phyloP scores from a whole-genome alignment of 371 early-diverging fungal genomes.

The Lichtheimia ramosa region DNA sequence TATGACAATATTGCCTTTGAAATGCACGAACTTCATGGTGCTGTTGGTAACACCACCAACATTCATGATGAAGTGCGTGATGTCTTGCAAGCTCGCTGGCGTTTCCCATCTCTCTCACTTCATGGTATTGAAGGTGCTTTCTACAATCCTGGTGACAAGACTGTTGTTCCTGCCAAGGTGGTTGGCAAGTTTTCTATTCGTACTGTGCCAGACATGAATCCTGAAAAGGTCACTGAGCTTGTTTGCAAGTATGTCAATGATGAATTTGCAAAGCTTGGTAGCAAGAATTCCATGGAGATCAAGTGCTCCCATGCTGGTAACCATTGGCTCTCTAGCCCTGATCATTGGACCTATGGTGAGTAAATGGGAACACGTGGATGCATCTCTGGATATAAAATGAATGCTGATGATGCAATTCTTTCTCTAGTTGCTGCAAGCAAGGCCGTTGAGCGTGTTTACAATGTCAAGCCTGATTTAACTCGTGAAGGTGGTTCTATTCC shows the following conservation, averaged over 20 bases:
- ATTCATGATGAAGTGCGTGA: constrained; percentile 75
- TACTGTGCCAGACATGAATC: constrained; percentile 90
- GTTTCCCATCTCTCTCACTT: constrained; percentile 92
- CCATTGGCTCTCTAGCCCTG: constrained; percentile 90
- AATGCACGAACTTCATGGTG: constrained; percentile 76
- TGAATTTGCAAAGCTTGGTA: constrained; percentile 86
- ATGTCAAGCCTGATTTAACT: constrained; percentile 91
- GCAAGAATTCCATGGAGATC: constrained; percentile 81
- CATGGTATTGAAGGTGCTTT: constrained; percentile 98
- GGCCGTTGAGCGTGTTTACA: constrained; percentile 89
- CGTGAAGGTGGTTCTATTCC: constrained; percentile 98
- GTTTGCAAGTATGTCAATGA: constrained; percentile 73
- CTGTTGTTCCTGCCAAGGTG: constrained; percentile 95
- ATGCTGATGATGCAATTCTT: not conserved
- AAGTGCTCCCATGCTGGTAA: constrained; percentile 85
- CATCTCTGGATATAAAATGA: not conserved
- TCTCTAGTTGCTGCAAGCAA: constrained; percentile 21
- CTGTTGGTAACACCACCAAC: constrained; percentile 78
- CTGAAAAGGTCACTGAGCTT: constrained; percentile 72
- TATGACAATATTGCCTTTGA: constrained; percentile 85
- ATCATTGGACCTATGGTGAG: constrained; percentile 89
- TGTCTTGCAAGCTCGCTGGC: constrained; percentile 90
- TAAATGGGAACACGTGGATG: constrained; percentile 4
- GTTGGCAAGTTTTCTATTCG: constrained; percentile 97
- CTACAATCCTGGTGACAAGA: constrained; percentile 92